phyloP scores from a whole-genome alignment of 768 basidiomycete genomes.

The Krasilnikovozyma curviuscula region DNA sequence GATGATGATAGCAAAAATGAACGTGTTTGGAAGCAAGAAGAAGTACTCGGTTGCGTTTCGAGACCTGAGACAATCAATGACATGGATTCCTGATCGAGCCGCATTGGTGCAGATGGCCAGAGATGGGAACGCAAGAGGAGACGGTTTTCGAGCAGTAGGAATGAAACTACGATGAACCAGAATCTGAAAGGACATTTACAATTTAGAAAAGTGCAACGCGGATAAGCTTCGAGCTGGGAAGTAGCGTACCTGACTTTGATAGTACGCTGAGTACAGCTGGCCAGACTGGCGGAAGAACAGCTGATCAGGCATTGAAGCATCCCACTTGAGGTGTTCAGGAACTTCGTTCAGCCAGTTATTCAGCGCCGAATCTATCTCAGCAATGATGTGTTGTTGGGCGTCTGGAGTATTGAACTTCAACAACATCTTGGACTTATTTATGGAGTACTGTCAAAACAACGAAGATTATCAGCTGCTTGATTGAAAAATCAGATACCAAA shows the following conservation, averaged over 20 bases:
- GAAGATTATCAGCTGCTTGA: slow-evolving; percentile 9
- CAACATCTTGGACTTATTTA: slow-evolving; percentile 42
- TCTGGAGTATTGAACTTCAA: slow-evolving; percentile 31
- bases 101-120: slow-evolving; percentile 66
- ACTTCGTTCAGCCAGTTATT: slow-evolving; percentile 40
- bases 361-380: slow-evolving; percentile 48
- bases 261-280: slow-evolving; percentile 39
- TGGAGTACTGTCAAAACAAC: slow-evolving; percentile 41
- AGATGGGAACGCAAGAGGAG: slow-evolving; percentile 40
- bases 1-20: slow-evolving; percentile 39
- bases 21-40: slow-evolving; percentile 17
- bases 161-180: slow-evolving; percentile 62
- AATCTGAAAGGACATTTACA: slow-evolving; percentile 32
- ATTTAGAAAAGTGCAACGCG: neutral
- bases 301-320: slow-evolving; percentile 34
- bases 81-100: slow-evolving; percentile 51
- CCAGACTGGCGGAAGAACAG: slow-evolving; percentile 43
- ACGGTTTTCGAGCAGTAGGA: slow-evolving; percentile 38
- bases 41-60: neutral
- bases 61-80: slow-evolving; percentile 33
- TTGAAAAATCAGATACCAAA: neutral
- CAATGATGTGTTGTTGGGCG: slow-evolving; percentile 33
- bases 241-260: slow-evolving; percentile 28
- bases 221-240: neutral
- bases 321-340: slow-evolving; percentile 29